Evolutionary conservation across 805 yeast genomes (phyloP), one percentile per base, ranked within the genome.

Genomic region (Saturnispora serradocipensis): DNA sequence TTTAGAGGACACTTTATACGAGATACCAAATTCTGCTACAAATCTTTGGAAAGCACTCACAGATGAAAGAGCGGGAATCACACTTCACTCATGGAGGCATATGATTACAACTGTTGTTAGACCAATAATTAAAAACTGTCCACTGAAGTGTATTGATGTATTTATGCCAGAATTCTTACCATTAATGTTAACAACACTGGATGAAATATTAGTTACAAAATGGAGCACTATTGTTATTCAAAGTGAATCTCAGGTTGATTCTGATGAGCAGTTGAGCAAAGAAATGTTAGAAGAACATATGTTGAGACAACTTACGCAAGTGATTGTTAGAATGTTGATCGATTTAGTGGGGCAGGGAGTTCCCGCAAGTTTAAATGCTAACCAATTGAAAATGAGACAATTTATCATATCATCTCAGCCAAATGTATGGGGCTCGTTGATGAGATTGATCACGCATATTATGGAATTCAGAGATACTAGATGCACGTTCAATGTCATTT

Each of bases 281-380:
- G 99, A 93, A 63, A 93, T 93, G 95, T 84, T 93, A 86, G 97
- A 91, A 59, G 99, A 93, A 64, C 96, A 91, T 66, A 77, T 91
- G 73, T 71, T 91, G 54, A 75, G 99, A 58, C 98, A 93, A 65
- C 76, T 93, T 39, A 90, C 98, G 0, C 95, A 95, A 2, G 90
- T 95, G 3, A 88, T 88, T 10, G 96, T 85, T 50, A 73, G 97
- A 53, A 74, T 90, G 61, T 68, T 93, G 56, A 87, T 90, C 67
- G 98, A 91, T 63, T 73, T 89, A 46, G 86, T 86, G 32, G 95
- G 96, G 2, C 97, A 90, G 65, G 76, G 79, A 49, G 77, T 86
- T 36, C 62, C 67, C 35, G 55, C 60, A 4, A 58, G 67, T 16
- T 64, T 80, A 47, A 73, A 78, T 27, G 78, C 80, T 50, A 76